These are phyloP conservation scores for Rhododendron vialii DNA, from an alignment of 148 eudicot species.

Conservation along the genomic window DNA sequence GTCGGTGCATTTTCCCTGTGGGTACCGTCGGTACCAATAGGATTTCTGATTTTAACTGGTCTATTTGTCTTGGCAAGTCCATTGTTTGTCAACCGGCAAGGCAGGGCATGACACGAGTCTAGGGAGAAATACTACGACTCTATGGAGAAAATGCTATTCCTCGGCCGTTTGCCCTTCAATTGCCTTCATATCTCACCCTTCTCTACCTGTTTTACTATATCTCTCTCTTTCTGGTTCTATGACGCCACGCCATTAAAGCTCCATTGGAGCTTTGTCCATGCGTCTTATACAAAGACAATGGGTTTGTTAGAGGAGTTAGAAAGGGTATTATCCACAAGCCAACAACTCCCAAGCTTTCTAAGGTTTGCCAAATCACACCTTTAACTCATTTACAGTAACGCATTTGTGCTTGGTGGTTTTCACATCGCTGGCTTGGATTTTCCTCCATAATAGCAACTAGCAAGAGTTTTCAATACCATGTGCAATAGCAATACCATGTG, in stretches of 20 bases:
- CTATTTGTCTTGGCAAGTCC: too few species aligned
- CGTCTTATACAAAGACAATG: not conserved
- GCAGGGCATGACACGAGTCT: not conserved
- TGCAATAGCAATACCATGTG: too few species aligned
- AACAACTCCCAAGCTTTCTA: not conserved
- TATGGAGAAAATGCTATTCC: not conserved
- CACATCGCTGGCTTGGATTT: slow-evolving; percentile 10
- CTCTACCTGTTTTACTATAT: not conserved
- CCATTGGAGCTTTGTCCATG: slow-evolving; percentile 12
- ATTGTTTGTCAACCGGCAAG: too few species aligned
- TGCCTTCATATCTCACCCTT: not conserved
- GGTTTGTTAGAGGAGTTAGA: not conserved
- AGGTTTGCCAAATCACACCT: not conserved
- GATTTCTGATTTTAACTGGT: too few species aligned
- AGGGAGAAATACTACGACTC: not conserved
- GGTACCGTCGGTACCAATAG: too few species aligned
- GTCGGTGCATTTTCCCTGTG: too few species aligned
- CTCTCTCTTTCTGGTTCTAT: not conserved
- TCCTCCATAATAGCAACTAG: not conserved
- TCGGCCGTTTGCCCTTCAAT: not conserved
- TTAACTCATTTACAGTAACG: not conserved
- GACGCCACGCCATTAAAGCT: not conserved
- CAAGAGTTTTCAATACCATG: not conserved
- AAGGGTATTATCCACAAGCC: slow-evolving; percentile 10
- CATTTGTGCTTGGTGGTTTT: slow-evolving; percentile 1